Base-by-base conservation (phyloP, 345 rosid species). In the Ceriops decandra region DNA sequence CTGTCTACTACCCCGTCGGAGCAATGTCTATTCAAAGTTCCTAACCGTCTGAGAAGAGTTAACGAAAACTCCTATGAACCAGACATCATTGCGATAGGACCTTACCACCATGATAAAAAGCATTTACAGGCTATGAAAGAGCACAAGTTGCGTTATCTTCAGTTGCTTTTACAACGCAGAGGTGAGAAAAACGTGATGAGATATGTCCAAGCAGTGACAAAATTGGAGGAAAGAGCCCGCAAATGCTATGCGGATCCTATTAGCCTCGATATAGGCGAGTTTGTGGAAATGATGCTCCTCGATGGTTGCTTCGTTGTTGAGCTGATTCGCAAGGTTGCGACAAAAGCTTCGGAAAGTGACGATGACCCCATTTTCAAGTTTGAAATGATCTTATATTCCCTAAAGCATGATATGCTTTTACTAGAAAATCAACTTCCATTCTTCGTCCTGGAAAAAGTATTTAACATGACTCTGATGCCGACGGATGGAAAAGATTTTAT, bases 341-440 rank as follows among this genome's bases (percentile, higher is more conserved):
- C 2, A 26, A 1, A 22, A 19, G n/a, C 9, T 1, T 2, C 22
- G 38, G 35, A 32, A 33, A 24, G 6, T 5, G 20, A 19, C 1
- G 0, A 70, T 17, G 62, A 47, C 36, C 54, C 56, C 26, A 17
- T 68, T 46, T 38, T 68, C 32, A 2, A 4, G 8, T 4, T 27
- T 0, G 28, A 5, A 36, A 57, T 46, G 63, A 27, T 26, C 3
- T 2, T 21, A 3, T 10, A 24, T 38, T 24, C 19, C 15, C 11
- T 66, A 13, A 2, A 1, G 11, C 67, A 42, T 2, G 72, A 76
- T 68, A 1, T 76, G 52, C 22, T 76, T 5, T 35, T 70, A 7
- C 7, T 76, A 0, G 69, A 76, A 51, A 76, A 67, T 49, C 75
- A 71, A 10, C 76, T 76, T 67, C 75, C 79, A 1, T 71, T 76